These are phyloP conservation scores for Ophiostoma tasmaniense DNA, from an alignment of 2,329 filamentous ascomycete genomes.

Conservation along the genomic window DNA sequence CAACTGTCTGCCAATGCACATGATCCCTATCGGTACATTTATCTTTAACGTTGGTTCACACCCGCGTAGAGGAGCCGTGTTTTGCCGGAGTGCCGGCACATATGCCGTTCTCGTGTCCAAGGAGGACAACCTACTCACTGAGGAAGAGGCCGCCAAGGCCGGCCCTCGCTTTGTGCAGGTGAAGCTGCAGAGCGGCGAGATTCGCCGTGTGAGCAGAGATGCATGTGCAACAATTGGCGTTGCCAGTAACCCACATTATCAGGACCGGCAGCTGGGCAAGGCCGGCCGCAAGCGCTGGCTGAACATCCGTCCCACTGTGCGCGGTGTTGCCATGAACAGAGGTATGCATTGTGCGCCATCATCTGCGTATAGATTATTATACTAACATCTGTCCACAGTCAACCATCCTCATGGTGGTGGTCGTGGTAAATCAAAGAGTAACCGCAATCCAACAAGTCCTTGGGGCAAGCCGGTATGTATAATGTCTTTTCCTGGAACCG, in stretches of 20 bases:
- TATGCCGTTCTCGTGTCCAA: constrained; percentile 84
- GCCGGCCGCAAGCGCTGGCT: constrained; percentile 89
- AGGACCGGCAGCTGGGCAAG: constrained; percentile 87
- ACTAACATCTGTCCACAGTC: constrained; percentile 35
- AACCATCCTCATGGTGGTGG: constrained; percentile 99
- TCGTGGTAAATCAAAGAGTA: constrained; percentile 98
- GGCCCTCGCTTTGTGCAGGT: constrained; percentile 74
- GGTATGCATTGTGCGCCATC: constrained; percentile 42
- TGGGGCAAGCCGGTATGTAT: constrained; percentile 86
- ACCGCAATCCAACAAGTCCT: constrained; percentile 85
- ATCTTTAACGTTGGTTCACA: constrained; percentile 83
- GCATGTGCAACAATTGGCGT: constrained; percentile 92
- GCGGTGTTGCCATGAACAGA: constrained; percentile 98
- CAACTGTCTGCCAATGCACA: constrained; percentile 89
- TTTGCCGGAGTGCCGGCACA: constrained; percentile 91
- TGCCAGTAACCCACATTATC: constrained; percentile 85
- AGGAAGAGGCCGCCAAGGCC: constrained; percentile 52
- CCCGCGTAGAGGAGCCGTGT: constrained; percentile 66
- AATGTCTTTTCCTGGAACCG: neutral
- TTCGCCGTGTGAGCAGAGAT: constrained; percentile 80
- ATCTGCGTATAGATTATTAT: neutral
- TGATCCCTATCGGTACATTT: constrained; percentile 90
- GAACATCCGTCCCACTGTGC: constrained; percentile 87
- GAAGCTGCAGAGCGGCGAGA: constrained; percentile 83
- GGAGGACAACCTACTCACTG: constrained; percentile 55